Base-by-base conservation (phyloP, 2,329 filamentous ascomycete genomes). In the Laburnicola sp. region DNA sequence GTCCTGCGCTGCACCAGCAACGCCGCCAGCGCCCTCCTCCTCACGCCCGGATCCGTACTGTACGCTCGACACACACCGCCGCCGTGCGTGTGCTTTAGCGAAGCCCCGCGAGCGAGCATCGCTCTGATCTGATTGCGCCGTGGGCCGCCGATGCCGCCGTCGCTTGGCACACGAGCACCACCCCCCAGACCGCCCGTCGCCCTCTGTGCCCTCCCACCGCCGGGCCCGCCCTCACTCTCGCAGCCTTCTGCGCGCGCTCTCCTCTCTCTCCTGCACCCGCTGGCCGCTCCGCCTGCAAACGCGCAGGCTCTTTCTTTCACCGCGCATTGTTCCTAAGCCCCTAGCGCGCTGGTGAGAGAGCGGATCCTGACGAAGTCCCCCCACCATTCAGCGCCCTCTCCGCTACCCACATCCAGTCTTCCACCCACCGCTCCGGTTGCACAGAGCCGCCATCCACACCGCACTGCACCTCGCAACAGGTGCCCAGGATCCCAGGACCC, bases 371-470 rank as follows among this genome's bases (percentile, higher is more conserved):
- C 62, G 55, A 56, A 61, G 53, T 56, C 64, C 66, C 68, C 60
- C 68, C 62, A 67, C 67, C 55, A 48, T 53, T 59, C 50, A 54
- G 56, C 60, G n/a, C 51, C 54, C 57, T 59, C 49, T 36, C 56
- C 38, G 26, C 35, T 50, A 37, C 61, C 63, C 59, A 59, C 60
- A 48, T 57, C 54, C 58, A 55, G 53, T 53, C 57, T 59, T 59
- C 58, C 56, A 50, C 45, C 62, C 34, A 8, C 43, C 23, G 31
- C 32, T 23, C 16, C 11, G 6, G 43, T 45, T 7, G 25, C 16
- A 45, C 43, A 45, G 43, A 10, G 43, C 34, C 34, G n/a, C n/a
- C n/a, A n/a, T n/a, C n/a, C n/a, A n/a, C n/a, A n/a, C n/a, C n/a
- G n/a, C n/a, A n/a, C n/a, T n/a, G n/a, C 60, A 43, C 52, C 35